phyloP scores from a whole-genome alignment of 208 protist species.

The Acanthamoeba castellanii region DNA sequence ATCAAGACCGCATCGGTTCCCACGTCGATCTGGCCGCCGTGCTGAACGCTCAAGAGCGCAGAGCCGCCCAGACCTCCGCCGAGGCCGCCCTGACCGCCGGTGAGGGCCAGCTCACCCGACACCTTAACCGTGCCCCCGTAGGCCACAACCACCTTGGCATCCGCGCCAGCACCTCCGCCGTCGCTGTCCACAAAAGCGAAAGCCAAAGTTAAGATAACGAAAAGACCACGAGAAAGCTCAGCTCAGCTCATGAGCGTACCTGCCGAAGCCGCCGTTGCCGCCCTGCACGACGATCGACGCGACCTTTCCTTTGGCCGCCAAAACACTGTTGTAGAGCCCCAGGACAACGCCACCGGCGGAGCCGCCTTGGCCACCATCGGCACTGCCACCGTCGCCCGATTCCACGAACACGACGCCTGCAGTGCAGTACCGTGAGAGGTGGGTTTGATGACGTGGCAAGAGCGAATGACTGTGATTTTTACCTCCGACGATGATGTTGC shows the following conservation, averaged over 20 bases:
- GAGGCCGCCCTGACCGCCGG: too few relatives aligned
- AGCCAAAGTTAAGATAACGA: too few relatives aligned
- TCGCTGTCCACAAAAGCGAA: neutral
- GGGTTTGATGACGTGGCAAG: too few relatives aligned
- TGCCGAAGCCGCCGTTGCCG: too few relatives aligned
- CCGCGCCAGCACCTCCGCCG: too few relatives aligned
- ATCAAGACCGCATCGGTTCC: neutral
- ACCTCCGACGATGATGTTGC: neutral
- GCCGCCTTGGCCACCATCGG: too few relatives aligned
- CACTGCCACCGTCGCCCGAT: neutral
- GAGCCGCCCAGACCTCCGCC: neutral
- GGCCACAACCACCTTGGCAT: neutral
- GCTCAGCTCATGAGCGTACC: too few relatives aligned
- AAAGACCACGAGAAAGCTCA: too few relatives aligned
- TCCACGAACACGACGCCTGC: neutral
- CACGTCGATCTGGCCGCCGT: neutral
- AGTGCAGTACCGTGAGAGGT: neutral
- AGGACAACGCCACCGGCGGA: neutral
- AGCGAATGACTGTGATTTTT: too few relatives aligned
- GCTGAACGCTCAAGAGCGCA: neutral
- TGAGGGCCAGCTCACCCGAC: neutral
- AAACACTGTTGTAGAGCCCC: neutral
- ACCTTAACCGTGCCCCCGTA: neutral
- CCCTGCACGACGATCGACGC: neutral
- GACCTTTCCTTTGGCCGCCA: neutral